These are phyloP conservation scores for Sanghuangporus sanghuang DNA, from an alignment of 1,284 basidiomycete genomes.

Conservation along the genomic window DNA sequence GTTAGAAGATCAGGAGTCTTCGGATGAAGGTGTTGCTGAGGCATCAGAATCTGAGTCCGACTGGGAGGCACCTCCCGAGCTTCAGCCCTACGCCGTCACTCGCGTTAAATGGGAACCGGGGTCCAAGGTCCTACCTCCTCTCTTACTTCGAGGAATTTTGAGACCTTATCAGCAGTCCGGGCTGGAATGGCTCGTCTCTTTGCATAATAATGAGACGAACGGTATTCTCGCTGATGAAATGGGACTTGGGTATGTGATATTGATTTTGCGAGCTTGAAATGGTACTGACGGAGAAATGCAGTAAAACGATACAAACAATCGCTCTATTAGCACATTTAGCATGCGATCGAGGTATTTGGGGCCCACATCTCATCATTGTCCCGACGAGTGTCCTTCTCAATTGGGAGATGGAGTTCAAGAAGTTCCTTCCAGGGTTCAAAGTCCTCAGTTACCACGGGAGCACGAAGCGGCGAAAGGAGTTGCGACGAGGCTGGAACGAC, in stretches of 20 bases:
- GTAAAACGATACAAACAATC: conserved; percentile 98
- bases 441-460: conserved; percentile 90
- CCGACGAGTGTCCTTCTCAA: conserved; percentile 94
- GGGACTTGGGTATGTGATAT: conserved; percentile 72
- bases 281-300: conserved; percentile 27
- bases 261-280: background rate
- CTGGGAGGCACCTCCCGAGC: conserved; percentile 47
- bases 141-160: conserved; percentile 81
- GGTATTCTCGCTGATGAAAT: conserved; percentile 93
- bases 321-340: conserved; percentile 89
- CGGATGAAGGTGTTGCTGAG: conserved; percentile 18
- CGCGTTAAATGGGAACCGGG: conserved; percentile 60
- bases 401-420: conserved; percentile 99
- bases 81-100: conserved; percentile 62
- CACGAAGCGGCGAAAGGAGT: conserved; percentile 89
- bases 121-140: conserved; percentile 63
- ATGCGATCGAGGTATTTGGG: conserved; percentile 94
- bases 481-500: conserved; percentile 92
- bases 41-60: conserved; percentile 15
- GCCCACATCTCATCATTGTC: conserved; percentile 93
- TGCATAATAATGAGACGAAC: conserved; percentile 85
- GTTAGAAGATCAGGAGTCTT: conserved; percentile 15
- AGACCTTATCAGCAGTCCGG: conserved; percentile 95
- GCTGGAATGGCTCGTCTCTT: conserved; percentile 90
- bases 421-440: conserved; percentile 93